These are phyloP conservation scores for Prunus davidiana DNA, from an alignment of 306 rosid genomes.

Conservation along the genomic window DNA sequence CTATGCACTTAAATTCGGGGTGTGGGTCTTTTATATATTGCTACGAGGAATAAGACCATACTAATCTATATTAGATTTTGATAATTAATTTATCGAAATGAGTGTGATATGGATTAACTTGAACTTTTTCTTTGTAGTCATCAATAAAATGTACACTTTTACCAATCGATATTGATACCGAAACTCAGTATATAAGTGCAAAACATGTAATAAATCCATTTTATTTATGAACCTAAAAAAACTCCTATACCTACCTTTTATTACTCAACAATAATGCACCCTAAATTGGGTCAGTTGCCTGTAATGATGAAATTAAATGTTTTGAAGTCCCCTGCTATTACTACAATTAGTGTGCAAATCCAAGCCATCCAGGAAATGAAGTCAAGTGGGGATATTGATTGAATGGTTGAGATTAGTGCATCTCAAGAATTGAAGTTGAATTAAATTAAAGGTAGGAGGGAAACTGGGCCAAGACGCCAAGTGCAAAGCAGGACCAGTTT, in stretches of 20 bases:
- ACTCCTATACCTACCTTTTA: not conserved
- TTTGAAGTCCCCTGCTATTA: not conserved
- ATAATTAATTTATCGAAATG: no score
- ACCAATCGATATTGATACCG: not conserved
- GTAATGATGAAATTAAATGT: not conserved
- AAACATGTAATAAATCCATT: not conserved
- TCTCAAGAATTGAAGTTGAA: not conserved
- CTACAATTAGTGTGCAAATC: not conserved
- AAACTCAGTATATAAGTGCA: not conserved
- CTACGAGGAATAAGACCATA: no score
- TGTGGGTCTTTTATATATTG: no score
- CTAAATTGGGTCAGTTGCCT: not conserved
- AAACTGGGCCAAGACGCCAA: not conserved
- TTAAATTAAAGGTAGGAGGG: no score
- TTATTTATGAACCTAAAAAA: not conserved
- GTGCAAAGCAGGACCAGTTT: constrained; percentile 2
- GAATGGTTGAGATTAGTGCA: not conserved
- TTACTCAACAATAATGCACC: not conserved
- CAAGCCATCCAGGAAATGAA: not conserved
- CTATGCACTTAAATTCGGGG: no score
- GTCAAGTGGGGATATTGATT: not conserved
- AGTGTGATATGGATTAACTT: no score
- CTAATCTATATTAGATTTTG: no score
- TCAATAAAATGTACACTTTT: no score
- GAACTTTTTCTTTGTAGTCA: no score